Conservation (phyloP, 495 filamentous ascomycete genomes). For the Neurospora terricola region DNA sequence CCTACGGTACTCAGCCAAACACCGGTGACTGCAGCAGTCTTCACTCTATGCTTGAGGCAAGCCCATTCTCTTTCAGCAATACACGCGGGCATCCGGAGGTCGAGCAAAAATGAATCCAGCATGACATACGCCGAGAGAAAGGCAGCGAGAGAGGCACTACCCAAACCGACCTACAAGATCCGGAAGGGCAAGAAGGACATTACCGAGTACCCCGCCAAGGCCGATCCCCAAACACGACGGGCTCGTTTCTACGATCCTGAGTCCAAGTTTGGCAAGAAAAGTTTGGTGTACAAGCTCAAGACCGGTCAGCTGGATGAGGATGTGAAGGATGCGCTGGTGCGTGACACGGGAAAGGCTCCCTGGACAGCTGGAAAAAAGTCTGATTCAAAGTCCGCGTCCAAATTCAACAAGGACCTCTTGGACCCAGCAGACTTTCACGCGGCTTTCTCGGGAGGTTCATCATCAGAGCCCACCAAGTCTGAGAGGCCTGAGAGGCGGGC, state of each 20-base stretch:
- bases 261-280: conserved; percentile 33
- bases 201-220: conserved; percentile 21
- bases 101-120: conserved; percentile 5
- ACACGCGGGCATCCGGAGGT: conserved; percentile 16
- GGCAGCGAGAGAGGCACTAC: conserved; percentile 10
- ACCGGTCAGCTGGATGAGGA: conserved; percentile 16
- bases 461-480: neutral
- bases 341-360: neutral
- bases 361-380: neutral
- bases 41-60: conserved; percentile 1
- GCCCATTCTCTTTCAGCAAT: conserved; percentile 21
- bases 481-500: neutral
- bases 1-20: conserved; percentile 1
- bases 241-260: conserved; percentile 35
- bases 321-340: conserved; percentile 1
- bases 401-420: neutral
- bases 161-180: conserved; percentile 25
- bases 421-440: neutral
- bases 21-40: conserved; percentile 2
- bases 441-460: neutral
- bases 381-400: neutral
- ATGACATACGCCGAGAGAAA: conserved; percentile 19
- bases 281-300: conserved; percentile 33
- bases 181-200: conserved; percentile 38
- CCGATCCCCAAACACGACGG: conserved; percentile 23